A percentile compares a stretch with the other conserved stretches of the same genome.
These are phyloP conservation scores for Scheffersomyces cryptocercus DNA, from an alignment of 1,139 yeast species.

Conservation along the genomic window DNA sequence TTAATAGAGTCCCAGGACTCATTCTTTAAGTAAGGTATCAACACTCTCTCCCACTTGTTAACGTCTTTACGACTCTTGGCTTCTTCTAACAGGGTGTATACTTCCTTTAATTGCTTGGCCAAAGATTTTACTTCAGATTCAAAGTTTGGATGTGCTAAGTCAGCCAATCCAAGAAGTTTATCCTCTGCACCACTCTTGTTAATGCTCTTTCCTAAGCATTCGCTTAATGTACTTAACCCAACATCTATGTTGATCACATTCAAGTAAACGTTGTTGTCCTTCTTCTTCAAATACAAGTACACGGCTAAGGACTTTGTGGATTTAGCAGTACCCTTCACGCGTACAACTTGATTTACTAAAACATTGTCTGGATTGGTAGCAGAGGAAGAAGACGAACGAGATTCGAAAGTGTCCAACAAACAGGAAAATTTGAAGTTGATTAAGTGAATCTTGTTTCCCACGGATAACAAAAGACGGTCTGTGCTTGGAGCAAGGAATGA, in stretches of 20 bases:
- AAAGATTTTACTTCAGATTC: conserved; percentile 18
- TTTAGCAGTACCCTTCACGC: conserved; percentile 46
- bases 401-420: conserved; percentile 36
- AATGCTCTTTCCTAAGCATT: conserved; percentile 70
- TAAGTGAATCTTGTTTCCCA: conserved; percentile 38
- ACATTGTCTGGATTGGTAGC: conserved; percentile 22
- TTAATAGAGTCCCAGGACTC: conserved; percentile 26
- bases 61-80: conserved; percentile 19
- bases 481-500: conserved; percentile 40
- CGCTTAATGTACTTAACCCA: conserved; percentile 71
- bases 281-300: conserved; percentile 40
- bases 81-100: conserved; percentile 22
- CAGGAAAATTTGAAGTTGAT: conserved; percentile 48
- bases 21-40: conserved; percentile 36
- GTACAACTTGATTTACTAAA: conserved; percentile 35
- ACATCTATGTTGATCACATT: conserved; percentile 57
- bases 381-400: conserved; percentile 5
- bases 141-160: conserved; percentile 20
- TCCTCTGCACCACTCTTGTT: conserved; percentile 10
- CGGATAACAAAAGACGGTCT: conserved; percentile 47
- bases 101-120: conserved; percentile 23
- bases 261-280: conserved; percentile 45
- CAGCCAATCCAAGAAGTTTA: conserved; percentile 16
- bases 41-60: conserved; percentile 31
- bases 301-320: conserved; percentile 45